Conservation (phyloP, 139 green algal genomes). For the Eudorina sp. region DNA sequence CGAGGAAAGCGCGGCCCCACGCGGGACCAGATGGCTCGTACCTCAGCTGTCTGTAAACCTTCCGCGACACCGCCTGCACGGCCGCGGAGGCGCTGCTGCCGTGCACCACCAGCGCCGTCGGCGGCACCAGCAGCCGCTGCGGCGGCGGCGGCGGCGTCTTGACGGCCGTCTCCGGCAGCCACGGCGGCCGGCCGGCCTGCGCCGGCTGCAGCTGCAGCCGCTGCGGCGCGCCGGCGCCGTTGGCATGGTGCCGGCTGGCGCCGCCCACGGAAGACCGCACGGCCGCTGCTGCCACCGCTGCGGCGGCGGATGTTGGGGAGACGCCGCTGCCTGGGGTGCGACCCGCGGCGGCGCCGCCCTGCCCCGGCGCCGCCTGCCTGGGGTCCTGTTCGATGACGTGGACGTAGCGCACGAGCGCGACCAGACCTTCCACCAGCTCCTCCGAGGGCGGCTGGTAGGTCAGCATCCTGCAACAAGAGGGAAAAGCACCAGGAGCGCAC, state of each 20-base stretch:
- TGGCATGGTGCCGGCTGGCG: background rate
- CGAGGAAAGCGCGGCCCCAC: too few relatives aligned
- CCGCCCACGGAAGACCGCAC: background rate
- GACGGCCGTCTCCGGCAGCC: constrained; percentile 69
- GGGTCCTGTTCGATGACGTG: constrained; percentile 54
- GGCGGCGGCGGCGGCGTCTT: constrained; percentile 50
- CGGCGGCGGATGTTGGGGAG: background rate
- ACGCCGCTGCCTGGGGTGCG: background rate
- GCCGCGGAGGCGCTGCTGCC: constrained; percentile 34
- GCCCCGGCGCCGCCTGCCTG: background rate
- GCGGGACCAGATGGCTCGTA: too few relatives aligned
- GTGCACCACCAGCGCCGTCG: constrained; percentile 19
- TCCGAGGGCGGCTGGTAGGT: constrained; percentile 76
- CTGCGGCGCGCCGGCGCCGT: background rate
- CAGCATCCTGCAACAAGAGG: constrained; percentile 47
- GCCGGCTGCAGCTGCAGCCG: constrained; percentile 54
- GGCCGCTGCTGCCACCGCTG: background rate
- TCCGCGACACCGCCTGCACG: constrained; percentile 73
- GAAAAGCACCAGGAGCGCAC: too few relatives aligned
- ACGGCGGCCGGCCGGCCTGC: constrained; percentile 59
- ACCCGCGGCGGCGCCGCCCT: background rate
- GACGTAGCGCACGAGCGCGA: constrained; percentile 68
- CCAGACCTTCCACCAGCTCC: constrained; percentile 76
- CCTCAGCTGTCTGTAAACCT: constrained; percentile 81
- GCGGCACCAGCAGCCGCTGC: constrained; percentile 38